phyloP scores from a whole-genome alignment of 2,329 filamentous ascomycete species.

The Ceratocystis smalleyi region DNA sequence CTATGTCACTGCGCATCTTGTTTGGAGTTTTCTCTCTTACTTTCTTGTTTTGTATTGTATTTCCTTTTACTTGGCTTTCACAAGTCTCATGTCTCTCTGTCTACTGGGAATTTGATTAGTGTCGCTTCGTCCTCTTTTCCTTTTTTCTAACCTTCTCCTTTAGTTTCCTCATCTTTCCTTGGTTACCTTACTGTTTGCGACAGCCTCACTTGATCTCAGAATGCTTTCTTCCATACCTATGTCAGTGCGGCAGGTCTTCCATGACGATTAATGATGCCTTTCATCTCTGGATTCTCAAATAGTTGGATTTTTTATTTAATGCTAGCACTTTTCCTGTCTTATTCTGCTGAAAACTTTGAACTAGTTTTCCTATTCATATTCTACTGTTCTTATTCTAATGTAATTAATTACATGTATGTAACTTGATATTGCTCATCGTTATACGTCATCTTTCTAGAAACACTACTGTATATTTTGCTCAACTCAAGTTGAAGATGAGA shows the following conservation, averaged over 20 bases:
- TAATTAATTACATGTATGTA: background rate
- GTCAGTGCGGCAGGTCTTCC: background rate
- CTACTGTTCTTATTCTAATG: background rate
- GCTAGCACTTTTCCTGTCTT: background rate
- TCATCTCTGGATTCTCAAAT: background rate
- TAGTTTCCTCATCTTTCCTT: background rate
- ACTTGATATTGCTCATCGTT: background rate
- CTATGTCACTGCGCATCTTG: background rate
- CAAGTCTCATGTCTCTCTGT: background rate
- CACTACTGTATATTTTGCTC: no score
- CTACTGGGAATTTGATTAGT: background rate
- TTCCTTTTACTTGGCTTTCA: background rate
- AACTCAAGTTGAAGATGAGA: no score
- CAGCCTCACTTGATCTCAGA: background rate
- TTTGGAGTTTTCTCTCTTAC: background rate
- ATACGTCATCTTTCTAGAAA: background rate
- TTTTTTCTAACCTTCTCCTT: background rate
- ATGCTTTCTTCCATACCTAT: background rate
- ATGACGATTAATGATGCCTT: constrained; percentile 1
- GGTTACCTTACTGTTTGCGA: background rate
- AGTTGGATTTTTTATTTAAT: constrained; percentile 1
- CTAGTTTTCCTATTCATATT: background rate
- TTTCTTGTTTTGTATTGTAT: background rate
- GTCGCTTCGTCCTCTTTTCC: background rate
- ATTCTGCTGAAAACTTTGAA: background rate